Evolutionary conservation across 2,329 filamentous ascomycete genomes (phyloP).

Genomic region (Botrytis cinerea): DNA sequence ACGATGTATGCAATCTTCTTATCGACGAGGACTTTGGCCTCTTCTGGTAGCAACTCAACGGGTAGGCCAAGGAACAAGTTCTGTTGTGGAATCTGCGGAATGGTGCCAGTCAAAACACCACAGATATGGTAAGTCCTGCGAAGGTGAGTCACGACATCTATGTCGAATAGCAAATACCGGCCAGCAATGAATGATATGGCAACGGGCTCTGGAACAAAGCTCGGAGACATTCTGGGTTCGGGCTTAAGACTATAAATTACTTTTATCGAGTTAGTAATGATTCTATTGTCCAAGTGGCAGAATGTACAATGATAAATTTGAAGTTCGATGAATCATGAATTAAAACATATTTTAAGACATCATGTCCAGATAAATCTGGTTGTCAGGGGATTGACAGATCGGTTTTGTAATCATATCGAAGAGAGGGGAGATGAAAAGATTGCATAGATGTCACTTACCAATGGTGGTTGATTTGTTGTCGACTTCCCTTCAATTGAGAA

Average conservation of each 20-base stretch:
- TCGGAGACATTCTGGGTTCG: slow-evolving; percentile 17
- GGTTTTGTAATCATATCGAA: slow-evolving; percentile 62
- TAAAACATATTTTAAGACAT: slow-evolving; percentile 54
- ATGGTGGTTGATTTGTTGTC: background rate
- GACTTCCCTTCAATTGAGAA: background rate
- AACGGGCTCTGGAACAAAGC: slow-evolving; percentile 54
- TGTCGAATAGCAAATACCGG: slow-evolving; percentile 87
- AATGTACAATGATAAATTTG: slow-evolving; percentile 25
- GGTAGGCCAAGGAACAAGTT: slow-evolving; percentile 91
- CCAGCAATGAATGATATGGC: slow-evolving; percentile 79
- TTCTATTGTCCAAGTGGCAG: background rate
- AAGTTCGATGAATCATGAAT: slow-evolving; percentile 49
- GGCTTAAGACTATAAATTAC: background rate
- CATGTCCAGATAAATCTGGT: slow-evolving; percentile 46
- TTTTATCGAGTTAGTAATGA: slow-evolving; percentile 9
- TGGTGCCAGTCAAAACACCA: slow-evolving; percentile 80
- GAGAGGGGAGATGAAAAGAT: background rate
- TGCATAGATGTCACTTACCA: slow-evolving; percentile 11
- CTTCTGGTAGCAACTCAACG: slow-evolving; percentile 86
- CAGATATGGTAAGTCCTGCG: slow-evolving; percentile 81
- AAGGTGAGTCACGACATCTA: slow-evolving; percentile 74
- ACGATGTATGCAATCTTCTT: slow-evolving; percentile 76
- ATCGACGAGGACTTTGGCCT: slow-evolving; percentile 78
- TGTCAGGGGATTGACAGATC: slow-evolving; percentile 87
- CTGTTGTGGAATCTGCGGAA: slow-evolving; percentile 91